phyloP scores from a whole-genome alignment of 306 rosid genomes.

The Oemleria cerasiformis region DNA sequence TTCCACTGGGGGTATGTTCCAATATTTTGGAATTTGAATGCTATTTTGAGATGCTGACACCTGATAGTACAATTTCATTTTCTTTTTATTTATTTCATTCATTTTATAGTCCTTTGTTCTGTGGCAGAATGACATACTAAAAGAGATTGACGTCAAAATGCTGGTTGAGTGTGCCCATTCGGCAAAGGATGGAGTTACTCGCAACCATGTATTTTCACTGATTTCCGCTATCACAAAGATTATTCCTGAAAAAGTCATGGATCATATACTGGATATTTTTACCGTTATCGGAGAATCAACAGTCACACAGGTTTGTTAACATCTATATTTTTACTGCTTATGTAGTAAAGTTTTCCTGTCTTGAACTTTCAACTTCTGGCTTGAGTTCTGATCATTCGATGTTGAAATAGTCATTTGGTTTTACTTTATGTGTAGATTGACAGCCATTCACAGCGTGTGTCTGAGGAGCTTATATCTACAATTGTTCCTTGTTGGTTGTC shows the following conservation, averaged over 20 bases:
- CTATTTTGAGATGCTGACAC: conserved; percentile 8
- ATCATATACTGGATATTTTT: conserved; percentile 64
- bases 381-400: conserved; percentile 1
- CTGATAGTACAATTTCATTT: neutral
- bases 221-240: conserved; percentile 59
- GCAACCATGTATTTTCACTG: conserved; percentile 69
- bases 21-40: conserved; percentile 6
- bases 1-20: conserved; percentile 37
- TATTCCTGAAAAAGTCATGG: conserved; percentile 56
- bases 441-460: conserved; percentile 67
- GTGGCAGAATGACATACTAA: conserved; percentile 46
- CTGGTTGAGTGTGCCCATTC: conserved; percentile 63
- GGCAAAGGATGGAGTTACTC: conserved; percentile 51
- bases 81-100: conserved; percentile 8
- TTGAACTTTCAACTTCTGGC: neutral
- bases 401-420: neutral
- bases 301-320: conserved; percentile 63
- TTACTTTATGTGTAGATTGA: conserved; percentile 50
- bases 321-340: neutral
- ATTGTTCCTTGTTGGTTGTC: conserved; percentile 92
- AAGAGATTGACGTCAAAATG: conserved; percentile 45
- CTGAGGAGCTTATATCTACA: conserved; percentile 77
- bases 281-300: conserved; percentile 69
- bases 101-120: conserved; percentile 8
- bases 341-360: neutral